Base-by-base conservation (phyloP, 2,329 filamentous ascomycete genomes). In the Neurospora sp. region DNA sequence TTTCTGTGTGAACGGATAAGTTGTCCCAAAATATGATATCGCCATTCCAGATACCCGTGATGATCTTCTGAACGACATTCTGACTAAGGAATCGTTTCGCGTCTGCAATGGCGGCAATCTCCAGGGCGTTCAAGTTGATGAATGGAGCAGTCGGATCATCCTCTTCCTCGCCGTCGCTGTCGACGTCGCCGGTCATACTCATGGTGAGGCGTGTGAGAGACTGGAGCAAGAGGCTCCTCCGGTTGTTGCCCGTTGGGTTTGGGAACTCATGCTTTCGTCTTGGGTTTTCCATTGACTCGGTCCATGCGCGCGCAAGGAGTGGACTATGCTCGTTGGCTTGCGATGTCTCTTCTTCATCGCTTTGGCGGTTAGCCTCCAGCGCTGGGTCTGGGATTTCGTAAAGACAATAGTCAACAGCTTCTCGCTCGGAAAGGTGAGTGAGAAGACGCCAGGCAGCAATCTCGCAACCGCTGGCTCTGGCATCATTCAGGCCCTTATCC, bases 21-120 rank as follows among this genome's bases (percentile, higher is more conserved):
- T 84, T 87, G 71, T 93, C 90, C 93, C 93, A 97, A 78, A 96
- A 96, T 43, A 94, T 87, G 71, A 97, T 93, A 73, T 94, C 90
- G 66, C 93, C 93, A 73, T 90, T 89, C 93, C 93, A 96, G 69
- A 97, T 92, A 67, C 91, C 91, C 66, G 91, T 90, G 72, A 97
- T 88, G 73, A 96, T 91, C 76, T 91, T 91, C 77, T 97, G 93
- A 11, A 96, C 91, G 2, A 92, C 87, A 71, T 86, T 86, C 78
- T 96, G 93, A 76, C 90, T 90, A 42, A 97, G 85, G 74, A 97
- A 96, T 66, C 91, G 91, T 81, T 97, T 97, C 38, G 92, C 92
- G 71, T 92, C 86, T 13, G 90, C 90, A 23, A 96, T 89, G 66
- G 91, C 90, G 36, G 93, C 93, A 76, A 97, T 94, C 78, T 97